A percentile compares a stretch with the other conserved stretches of the same genome.
These are phyloP conservation scores for Yamadazyma endophytica DNA, from an alignment of 805 yeast genomes.

Conservation along the genomic window DNA sequence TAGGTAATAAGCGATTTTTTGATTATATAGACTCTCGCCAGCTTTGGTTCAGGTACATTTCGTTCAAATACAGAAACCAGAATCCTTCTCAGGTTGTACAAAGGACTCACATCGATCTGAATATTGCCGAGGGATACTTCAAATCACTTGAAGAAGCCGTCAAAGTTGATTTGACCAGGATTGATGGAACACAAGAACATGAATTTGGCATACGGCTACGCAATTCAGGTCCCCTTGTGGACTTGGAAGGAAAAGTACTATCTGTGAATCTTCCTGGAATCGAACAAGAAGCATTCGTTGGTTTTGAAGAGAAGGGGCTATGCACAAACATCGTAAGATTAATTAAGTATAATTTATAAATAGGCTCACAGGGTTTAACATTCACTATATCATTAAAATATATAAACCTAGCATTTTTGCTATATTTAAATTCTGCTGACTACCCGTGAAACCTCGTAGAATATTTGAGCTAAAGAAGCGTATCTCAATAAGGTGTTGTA, in stretches of 20 bases:
- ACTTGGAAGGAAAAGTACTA: slow-evolving; percentile 8
- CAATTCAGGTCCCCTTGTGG: slow-evolving; percentile 10
- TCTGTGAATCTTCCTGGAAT: slow-evolving; percentile 14
- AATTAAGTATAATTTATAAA: slow-evolving; percentile 8
- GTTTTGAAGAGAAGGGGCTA: slow-evolving; percentile 14
- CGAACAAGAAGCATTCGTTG: slow-evolving; percentile 8
- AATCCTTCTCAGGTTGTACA: slow-evolving; percentile 8
- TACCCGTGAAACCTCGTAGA: slow-evolving; percentile 14
- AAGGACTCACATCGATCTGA: not conserved
- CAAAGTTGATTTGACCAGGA: slow-evolving; percentile 4
- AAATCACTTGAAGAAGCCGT: slow-evolving; percentile 13
- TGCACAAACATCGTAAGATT: slow-evolving; percentile 12
- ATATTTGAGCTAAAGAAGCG: slow-evolving; percentile 19
- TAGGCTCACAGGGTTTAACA: not conserved
- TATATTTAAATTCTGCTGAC: slow-evolving; percentile 12
- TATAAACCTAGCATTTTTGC: not conserved
- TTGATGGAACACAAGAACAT: not conserved
- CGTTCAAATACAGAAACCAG: slow-evolving; percentile 21
- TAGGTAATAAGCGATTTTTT: slow-evolving; percentile 19
- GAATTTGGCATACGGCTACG: slow-evolving; percentile 4
- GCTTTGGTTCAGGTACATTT: slow-evolving; percentile 19
- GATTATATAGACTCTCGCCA: slow-evolving; percentile 12
- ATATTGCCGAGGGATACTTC: slow-evolving; percentile 8
- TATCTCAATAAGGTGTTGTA: slow-evolving; percentile 14
- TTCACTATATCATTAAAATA: slow-evolving; percentile 1